Conservation (phyloP, 768 basidiomycete genomes). For the Exsudoporus frostii region DNA sequence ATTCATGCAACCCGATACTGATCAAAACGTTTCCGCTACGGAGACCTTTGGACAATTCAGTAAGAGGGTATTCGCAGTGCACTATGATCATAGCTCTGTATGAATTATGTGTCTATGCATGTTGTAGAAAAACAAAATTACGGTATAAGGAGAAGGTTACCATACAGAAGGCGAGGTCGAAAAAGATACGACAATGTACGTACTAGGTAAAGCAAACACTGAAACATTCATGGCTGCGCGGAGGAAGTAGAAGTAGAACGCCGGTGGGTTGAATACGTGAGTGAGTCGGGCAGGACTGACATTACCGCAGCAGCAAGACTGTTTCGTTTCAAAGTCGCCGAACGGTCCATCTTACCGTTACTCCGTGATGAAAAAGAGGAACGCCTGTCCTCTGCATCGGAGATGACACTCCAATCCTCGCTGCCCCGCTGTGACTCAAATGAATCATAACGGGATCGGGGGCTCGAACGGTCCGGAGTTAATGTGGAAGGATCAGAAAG, state of each 20-base stretch:
- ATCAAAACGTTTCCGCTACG: conserved; percentile 63
- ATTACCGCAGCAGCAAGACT: conserved; percentile 61
- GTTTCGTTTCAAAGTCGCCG: conserved; percentile 51
- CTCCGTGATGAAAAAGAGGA: conserved; percentile 55
- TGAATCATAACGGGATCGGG: conserved; percentile 52
- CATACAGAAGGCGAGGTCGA: neutral
- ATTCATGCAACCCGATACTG: conserved; percentile 86
- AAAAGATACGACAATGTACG: neutral
- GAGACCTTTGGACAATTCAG: conserved; percentile 91
- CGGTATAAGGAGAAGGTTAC: conserved; percentile 9
- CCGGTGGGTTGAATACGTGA: conserved; percentile 41
- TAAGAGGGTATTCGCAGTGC: conserved; percentile 68
- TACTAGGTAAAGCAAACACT: neutral
- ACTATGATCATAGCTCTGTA: conserved; percentile 32
- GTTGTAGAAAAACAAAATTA: neutral
- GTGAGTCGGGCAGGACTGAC: conserved; percentile 57
- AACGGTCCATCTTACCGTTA: conserved; percentile 34
- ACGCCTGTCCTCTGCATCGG: conserved; percentile 63
- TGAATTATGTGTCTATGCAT: conserved; percentile 21
- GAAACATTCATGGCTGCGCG: conserved; percentile 18
- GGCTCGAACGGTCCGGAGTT: conserved; percentile 32
- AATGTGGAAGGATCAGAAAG: conserved; percentile 26
- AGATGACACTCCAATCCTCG: conserved; percentile 88
- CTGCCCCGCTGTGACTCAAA: conserved; percentile 57
- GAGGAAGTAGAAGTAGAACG: conserved; percentile 37